These are phyloP conservation scores for Diaporthe sp. DNA, from an alignment of 2,329 filamentous ascomycete genomes.

Conservation along the genomic window DNA sequence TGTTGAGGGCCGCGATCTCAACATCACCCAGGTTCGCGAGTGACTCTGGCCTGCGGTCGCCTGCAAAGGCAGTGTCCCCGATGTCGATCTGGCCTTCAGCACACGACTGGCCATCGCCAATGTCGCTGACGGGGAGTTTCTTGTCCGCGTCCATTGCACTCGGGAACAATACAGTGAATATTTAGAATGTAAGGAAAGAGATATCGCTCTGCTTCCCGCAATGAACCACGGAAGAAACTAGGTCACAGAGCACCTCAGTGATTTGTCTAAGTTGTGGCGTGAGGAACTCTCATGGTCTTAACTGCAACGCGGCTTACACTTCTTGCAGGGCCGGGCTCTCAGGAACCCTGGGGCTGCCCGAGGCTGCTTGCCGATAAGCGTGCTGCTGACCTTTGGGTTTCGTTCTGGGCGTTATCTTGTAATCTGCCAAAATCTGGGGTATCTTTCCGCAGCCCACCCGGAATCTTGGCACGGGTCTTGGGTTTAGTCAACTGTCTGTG, in stretches of 20 bases:
- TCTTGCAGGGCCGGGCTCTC: neutral
- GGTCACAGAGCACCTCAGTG: conserved; percentile 18
- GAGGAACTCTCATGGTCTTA: conserved; percentile 26
- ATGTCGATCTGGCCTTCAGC: conserved; percentile 38
- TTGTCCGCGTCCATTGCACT: conserved; percentile 35
- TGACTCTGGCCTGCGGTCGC: conserved; percentile 35
- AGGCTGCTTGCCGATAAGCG: conserved; percentile 23
- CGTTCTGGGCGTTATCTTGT: conserved; percentile 13
- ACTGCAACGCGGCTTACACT: conserved; percentile 5
- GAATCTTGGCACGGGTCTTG: conserved; percentile 8
- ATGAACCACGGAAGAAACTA: neutral
- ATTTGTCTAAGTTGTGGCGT: neutral
- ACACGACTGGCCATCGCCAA: conserved; percentile 37
- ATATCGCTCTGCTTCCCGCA: neutral
- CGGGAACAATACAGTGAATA: neutral
- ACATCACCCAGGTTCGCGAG: conserved; percentile 26
- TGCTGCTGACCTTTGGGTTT: conserved; percentile 12
- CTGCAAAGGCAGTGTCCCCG: neutral
- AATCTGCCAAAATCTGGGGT: conserved; percentile 26
- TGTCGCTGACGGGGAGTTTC: conserved; percentile 24
- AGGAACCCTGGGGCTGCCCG: conserved; percentile 19
- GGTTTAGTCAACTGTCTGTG: conserved; percentile 22
- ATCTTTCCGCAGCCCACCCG: conserved; percentile 16
- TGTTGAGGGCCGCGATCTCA: conserved; percentile 38
- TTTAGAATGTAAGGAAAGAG: neutral